These are phyloP conservation scores for Aureobasidium namibiae DNA, from an alignment of 2,329 filamentous ascomycete species.

Conservation along the genomic window DNA sequence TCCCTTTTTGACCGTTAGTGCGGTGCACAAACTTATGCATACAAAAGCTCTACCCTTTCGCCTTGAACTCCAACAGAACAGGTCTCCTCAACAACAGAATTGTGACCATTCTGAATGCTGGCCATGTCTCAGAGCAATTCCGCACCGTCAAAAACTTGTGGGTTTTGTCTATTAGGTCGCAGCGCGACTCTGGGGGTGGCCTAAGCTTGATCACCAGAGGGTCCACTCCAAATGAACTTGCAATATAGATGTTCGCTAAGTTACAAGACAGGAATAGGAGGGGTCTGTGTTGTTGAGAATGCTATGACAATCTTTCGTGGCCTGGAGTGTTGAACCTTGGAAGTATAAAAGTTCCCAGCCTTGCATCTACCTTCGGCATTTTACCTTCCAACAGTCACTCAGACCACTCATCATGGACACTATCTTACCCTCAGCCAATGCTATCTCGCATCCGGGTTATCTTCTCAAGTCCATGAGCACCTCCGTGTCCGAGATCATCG, in stretches of 20 bases:
- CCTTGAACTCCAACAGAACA: too few species aligned
- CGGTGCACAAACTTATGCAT: too few species aligned
- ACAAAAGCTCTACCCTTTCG: too few species aligned
- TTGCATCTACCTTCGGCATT: not conserved
- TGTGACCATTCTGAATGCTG: not conserved
- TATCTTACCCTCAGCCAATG: not conserved
- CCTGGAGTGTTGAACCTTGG: too few species aligned
- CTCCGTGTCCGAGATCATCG: not conserved
- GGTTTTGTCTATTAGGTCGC: not conserved
- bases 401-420: not conserved
- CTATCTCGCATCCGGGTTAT: not conserved
- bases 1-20: too few species aligned
- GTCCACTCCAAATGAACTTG: not conserved
- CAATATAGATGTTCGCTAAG: not conserved
- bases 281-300: not conserved
- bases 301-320: not conserved
- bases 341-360: not conserved
- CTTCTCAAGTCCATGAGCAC: not conserved
- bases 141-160: not conserved
- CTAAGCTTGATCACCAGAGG: not conserved
- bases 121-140: not conserved
- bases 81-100: not conserved
- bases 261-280: not conserved
- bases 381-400: not conserved
- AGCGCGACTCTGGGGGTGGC: not conserved